phyloP scores from a whole-genome alignment of 441 rosid genomes.

The Geranium incanum region DNA sequence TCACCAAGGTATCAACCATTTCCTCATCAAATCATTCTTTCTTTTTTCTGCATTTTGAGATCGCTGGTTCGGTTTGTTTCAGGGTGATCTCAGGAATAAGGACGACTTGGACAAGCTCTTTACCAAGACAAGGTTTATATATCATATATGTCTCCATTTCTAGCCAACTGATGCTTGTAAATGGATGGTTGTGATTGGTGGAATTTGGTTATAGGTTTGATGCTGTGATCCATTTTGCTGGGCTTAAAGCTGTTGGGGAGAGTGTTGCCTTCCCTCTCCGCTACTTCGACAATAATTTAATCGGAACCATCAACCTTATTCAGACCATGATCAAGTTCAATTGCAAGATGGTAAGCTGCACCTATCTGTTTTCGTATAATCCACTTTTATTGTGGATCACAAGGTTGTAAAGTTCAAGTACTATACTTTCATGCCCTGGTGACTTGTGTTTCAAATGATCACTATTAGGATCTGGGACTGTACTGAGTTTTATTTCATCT shows the following conservation, averaged over 20 bases:
- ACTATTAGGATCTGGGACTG: background rate
- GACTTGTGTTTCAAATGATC: background rate
- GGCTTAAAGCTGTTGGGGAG: slow-evolving; percentile 63
- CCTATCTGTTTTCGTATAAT: background rate
- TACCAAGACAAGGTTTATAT: slow-evolving; percentile 38
- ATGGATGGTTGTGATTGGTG: slow-evolving; percentile 4
- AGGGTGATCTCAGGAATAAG: slow-evolving; percentile 69
- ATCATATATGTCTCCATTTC: too few species aligned
- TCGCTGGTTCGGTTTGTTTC: slow-evolving; percentile 12
- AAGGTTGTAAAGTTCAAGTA: background rate
- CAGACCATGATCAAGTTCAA: slow-evolving; percentile 56
- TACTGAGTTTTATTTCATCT: background rate
- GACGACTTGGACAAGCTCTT: slow-evolving; percentile 57
- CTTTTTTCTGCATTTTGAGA: background rate
- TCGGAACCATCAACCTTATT: slow-evolving; percentile 62
- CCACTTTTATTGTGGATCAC: background rate
- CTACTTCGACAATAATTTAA: slow-evolving; percentile 57
- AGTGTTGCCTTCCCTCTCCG: slow-evolving; percentile 53
- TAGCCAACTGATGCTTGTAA: background rate
- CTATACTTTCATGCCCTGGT: background rate
- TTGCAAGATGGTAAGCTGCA: slow-evolving; percentile 47
- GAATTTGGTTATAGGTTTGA: slow-evolving; percentile 37
- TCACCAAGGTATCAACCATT: background rate
- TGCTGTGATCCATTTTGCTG: slow-evolving; percentile 72
- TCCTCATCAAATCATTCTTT: background rate